Evolutionary conservation across 352 stramenopile species (phyloP).

Genomic region (Phytophthora ramorum): DNA sequence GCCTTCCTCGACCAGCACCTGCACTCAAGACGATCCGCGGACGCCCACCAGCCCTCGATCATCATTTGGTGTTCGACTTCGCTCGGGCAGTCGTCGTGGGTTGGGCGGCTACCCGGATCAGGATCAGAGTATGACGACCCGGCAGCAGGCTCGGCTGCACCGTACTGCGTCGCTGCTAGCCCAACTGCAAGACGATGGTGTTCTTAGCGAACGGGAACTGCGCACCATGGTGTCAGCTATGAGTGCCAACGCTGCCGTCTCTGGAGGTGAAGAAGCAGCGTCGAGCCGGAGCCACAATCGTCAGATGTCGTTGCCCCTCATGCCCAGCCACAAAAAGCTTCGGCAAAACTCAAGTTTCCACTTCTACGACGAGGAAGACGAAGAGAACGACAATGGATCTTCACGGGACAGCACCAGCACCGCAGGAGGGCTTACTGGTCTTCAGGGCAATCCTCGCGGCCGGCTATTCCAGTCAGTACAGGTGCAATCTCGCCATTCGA

Average conservation of each 20-base stretch:
- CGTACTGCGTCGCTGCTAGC: slow-evolving; percentile 23
- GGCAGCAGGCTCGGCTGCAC: slow-evolving; percentile 19
- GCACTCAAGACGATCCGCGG: slow-evolving; percentile 38
- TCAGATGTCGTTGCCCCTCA: slow-evolving; percentile 62
- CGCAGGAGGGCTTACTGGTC: slow-evolving; percentile 8
- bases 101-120: slow-evolving; percentile 19
- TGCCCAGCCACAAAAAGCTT: slow-evolving; percentile 59
- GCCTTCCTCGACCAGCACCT: slow-evolving; percentile 63
- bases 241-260: slow-evolving; percentile 16
- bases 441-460: slow-evolving; percentile 11
- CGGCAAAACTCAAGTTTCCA: slow-evolving; percentile 25
- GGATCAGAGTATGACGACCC: not conserved
- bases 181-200: slow-evolving; percentile 24
- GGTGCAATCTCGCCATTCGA: slow-evolving; percentile 13
- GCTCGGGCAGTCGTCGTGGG: slow-evolving; percentile 13
- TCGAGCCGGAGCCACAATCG: slow-evolving; percentile 34
- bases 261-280: slow-evolving; percentile 11
- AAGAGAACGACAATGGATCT: slow-evolving; percentile 31
- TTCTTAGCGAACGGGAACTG: slow-evolving; percentile 29
- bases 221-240: slow-evolving; percentile 41
- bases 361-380: slow-evolving; percentile 31
- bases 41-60: slow-evolving; percentile 44
- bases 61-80: slow-evolving; percentile 29
- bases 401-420: slow-evolving; percentile 32
- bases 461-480: slow-evolving; percentile 34